A percentile compares a stretch with the other conserved stretches of the same genome.
Evolutionary conservation across 805 yeast genomes (phyloP).

Genomic region (Suhomyces faveliae): DNA sequence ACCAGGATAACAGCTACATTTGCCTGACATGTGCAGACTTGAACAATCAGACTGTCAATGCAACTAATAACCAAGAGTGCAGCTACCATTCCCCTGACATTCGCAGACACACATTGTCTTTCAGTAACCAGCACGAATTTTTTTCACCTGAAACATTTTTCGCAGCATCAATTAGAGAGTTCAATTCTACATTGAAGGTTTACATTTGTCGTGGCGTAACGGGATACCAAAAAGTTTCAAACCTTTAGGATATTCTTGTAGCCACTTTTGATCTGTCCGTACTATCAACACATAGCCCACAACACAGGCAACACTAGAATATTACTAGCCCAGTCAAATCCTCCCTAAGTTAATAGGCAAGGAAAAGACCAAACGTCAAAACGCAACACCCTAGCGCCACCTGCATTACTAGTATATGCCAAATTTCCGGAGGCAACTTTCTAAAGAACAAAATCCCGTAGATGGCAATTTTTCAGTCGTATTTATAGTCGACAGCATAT

Average conservation of each 20-base stretch:
- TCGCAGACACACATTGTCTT: too few relatives aligned
- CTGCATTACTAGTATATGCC: conserved; percentile 24
- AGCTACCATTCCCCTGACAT: too few relatives aligned
- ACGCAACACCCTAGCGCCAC: conserved; percentile 8
- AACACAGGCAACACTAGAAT: conserved; percentile 14
- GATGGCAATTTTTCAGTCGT: background rate
- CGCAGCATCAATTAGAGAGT: too few relatives aligned
- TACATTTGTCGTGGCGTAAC: conserved; percentile 41
- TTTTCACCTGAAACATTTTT: too few relatives aligned
- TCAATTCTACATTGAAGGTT: background rate
- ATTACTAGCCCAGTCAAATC: conserved; percentile 13
- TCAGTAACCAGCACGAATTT: too few relatives aligned
- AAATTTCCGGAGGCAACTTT: conserved; percentile 43
- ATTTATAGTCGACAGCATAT: background rate
- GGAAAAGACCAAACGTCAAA: conserved; percentile 13
- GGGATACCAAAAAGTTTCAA: conserved; percentile 41
- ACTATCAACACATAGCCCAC: conserved; percentile 28
- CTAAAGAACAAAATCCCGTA: conserved; percentile 19
- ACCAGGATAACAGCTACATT: too few relatives aligned
- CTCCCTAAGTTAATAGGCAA: conserved; percentile 45
- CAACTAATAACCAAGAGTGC: too few relatives aligned
- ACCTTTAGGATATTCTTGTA: conserved; percentile 41
- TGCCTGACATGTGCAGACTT: too few relatives aligned
- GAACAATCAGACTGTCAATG: too few relatives aligned
- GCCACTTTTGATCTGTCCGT: conserved; percentile 41